phyloP scores from a whole-genome alignment of 2,329 filamentous ascomycete genomes.

The Fusarium musae region DNA sequence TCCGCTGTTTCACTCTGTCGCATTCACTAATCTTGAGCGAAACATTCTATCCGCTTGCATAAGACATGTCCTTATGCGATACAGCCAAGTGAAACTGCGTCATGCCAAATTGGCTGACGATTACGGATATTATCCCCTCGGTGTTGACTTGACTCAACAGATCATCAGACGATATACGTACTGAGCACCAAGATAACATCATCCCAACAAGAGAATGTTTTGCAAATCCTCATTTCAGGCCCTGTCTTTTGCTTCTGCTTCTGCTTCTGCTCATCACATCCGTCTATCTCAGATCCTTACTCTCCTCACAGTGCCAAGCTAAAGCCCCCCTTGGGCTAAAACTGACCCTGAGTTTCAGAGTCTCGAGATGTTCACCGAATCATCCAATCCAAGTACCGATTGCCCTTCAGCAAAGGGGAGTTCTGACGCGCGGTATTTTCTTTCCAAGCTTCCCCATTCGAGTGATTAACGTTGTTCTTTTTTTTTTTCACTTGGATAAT shows the following conservation, averaged over 20 bases:
- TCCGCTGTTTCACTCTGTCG: slow-evolving; percentile 31
- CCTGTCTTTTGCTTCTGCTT: not conserved
- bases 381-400: slow-evolving; percentile 9
- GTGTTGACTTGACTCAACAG: not conserved
- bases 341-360: slow-evolving; percentile 41
- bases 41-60: slow-evolving; percentile 14
- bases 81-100: slow-evolving; percentile 9
- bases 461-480: slow-evolving; percentile 11
- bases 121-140: not conserved
- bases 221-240: slow-evolving; percentile 27
- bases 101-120: not conserved
- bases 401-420: not conserved
- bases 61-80: not conserved
- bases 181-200: not conserved
- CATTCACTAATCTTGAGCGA: not conserved
- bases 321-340: slow-evolving; percentile 31
- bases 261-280: slow-evolving; percentile 6
- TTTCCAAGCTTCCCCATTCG: not conserved
- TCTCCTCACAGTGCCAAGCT: slow-evolving; percentile 10
- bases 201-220: not conserved
- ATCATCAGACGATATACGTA: too few relatives aligned
- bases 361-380: slow-evolving; percentile 26
- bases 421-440: slow-evolving; percentile 16
- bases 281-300: slow-evolving; percentile 21
- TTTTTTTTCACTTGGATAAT: not conserved